Evolutionary conservation across 1,139 yeast species (phyloP).

Genomic region (Taphrina confusa): DNA sequence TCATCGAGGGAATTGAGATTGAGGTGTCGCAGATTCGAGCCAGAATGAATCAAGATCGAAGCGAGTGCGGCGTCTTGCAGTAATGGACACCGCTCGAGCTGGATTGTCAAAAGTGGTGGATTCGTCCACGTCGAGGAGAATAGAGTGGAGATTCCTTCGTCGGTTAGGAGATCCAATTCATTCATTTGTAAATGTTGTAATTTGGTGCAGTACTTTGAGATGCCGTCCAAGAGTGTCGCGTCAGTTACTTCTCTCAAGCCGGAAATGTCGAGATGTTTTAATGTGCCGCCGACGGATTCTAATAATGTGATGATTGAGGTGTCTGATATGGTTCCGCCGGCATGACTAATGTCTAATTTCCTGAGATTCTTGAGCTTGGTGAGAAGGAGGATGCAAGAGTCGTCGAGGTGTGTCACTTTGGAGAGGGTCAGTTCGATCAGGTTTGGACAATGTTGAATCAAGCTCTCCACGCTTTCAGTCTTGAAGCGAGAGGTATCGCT

Average conservation of each 20-base stretch:
- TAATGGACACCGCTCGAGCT: constrained; percentile 64
- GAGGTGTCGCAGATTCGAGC: constrained; percentile 64
- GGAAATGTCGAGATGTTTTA: constrained; percentile 52
- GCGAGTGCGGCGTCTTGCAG: constrained; percentile 64
- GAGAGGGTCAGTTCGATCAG: constrained; percentile 59
- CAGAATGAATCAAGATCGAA: constrained; percentile 65
- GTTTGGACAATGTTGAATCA: constrained; percentile 61
- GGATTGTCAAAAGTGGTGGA: constrained; percentile 63
- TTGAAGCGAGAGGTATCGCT: constrained; percentile 82
- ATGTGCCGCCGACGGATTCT: constrained; percentile 49
- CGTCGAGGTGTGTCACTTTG: constrained; percentile 69
- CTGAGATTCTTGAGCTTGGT: constrained; percentile 59
- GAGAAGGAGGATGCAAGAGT: constrained; percentile 61
- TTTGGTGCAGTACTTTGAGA: constrained; percentile 61
- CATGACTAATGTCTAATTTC: constrained; percentile 56
- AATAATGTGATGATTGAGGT: constrained; percentile 37
- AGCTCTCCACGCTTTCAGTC: constrained; percentile 61
- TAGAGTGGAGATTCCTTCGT: constrained; percentile 62
- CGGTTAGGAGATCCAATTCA: constrained; percentile 74
- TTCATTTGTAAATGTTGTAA: constrained; percentile 62
- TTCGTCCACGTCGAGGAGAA: constrained; percentile 58
- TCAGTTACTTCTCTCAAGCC: constrained; percentile 61
- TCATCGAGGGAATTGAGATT: constrained; percentile 68
- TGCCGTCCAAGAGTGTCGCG: constrained; percentile 67
- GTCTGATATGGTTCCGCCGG: constrained; percentile 38